Conservation (phyloP, 371 early-diverging fungal genomes). For the Mucor plumbeus region DNA sequence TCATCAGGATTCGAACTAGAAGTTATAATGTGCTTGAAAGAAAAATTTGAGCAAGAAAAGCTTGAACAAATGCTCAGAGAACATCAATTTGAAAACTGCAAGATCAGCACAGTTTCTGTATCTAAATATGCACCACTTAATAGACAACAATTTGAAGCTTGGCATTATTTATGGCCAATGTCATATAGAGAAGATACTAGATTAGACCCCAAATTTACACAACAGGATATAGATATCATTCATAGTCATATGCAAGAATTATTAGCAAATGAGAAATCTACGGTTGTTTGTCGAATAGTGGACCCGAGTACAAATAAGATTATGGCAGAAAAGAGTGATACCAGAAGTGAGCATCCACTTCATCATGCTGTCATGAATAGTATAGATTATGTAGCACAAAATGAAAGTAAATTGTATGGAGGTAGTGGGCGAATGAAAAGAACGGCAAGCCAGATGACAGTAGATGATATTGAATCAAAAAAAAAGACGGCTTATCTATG, state of each 20-base stretch:
- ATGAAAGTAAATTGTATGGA: conserved; percentile 24
- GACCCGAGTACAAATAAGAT: conserved; percentile 50
- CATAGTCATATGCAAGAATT: conserved; percentile 42
- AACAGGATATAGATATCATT: conserved; percentile 43
- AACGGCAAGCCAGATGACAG: conserved; percentile 26
- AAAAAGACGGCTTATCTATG: conserved; percentile 57
- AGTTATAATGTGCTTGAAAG: conserved; percentile 6
- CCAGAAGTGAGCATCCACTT: conserved; percentile 57
- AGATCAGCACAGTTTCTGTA: conserved; percentile 38
- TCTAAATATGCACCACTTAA: conserved; percentile 59
- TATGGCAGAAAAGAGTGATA: conserved; percentile 54
- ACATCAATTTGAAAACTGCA: conserved; percentile 19
- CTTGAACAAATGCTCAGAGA: conserved; percentile 21
- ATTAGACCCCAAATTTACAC: conserved; percentile 54
- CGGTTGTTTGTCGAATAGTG: conserved; percentile 43
- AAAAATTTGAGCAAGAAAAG: not conserved
- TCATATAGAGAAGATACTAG: conserved; percentile 64
- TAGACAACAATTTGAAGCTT: conserved; percentile 60
- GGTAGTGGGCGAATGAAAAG: conserved; percentile 35
- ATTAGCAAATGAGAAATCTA: conserved; percentile 32
- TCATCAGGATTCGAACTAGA: conserved; percentile 13
- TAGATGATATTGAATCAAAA: conserved; percentile 8
- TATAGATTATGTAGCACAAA: conserved; percentile 52
- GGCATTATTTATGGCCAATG: conserved; percentile 67
- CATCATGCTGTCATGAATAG: conserved; percentile 71